phyloP scores from a whole-genome alignment of 495 filamentous ascomycete species.

The Podospora fimiseda region DNA sequence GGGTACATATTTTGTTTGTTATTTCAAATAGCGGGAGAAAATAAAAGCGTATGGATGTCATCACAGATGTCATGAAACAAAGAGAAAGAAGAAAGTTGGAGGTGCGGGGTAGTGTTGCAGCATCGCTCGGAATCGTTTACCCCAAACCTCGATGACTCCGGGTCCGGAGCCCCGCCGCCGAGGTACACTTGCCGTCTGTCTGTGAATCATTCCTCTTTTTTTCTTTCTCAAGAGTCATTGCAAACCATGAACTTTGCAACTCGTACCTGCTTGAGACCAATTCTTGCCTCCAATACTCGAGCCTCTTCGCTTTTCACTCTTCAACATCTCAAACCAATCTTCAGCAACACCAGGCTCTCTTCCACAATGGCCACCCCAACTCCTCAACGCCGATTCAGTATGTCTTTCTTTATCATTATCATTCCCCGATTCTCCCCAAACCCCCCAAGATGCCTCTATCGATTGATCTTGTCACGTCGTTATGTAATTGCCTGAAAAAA shows the following conservation, averaged over 20 bases:
- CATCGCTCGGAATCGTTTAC: slow-evolving; percentile 15
- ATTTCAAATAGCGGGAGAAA: too few relatives aligned
- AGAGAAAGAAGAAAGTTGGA: too few relatives aligned
- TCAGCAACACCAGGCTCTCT: neutral
- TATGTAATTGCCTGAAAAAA: neutral
- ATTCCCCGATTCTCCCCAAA: neutral
- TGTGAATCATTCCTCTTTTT: neutral
- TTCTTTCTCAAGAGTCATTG: neutral
- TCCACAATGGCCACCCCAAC: slow-evolving; percentile 23
- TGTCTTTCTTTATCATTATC: slow-evolving; percentile 10
- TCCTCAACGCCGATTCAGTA: slow-evolving; percentile 36
- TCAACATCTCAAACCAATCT: neutral
- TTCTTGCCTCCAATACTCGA: too few relatives aligned
- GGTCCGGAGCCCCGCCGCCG: slow-evolving; percentile 8
- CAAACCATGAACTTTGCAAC: neutral
- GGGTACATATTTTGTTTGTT: too few relatives aligned
- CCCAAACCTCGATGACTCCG: slow-evolving; percentile 6
- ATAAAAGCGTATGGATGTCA: too few relatives aligned
- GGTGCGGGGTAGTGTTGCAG: too few relatives aligned
- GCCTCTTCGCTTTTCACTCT: too few relatives aligned
- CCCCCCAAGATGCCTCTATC: neutral
- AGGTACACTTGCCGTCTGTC: too few relatives aligned
- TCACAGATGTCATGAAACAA: too few relatives aligned
- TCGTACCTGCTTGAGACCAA: too few relatives aligned
- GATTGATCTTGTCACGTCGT: too few relatives aligned